Evolutionary conservation across 2,329 filamentous ascomycete species (phyloP).

Genomic region (Tolypocladium nubicola): DNA sequence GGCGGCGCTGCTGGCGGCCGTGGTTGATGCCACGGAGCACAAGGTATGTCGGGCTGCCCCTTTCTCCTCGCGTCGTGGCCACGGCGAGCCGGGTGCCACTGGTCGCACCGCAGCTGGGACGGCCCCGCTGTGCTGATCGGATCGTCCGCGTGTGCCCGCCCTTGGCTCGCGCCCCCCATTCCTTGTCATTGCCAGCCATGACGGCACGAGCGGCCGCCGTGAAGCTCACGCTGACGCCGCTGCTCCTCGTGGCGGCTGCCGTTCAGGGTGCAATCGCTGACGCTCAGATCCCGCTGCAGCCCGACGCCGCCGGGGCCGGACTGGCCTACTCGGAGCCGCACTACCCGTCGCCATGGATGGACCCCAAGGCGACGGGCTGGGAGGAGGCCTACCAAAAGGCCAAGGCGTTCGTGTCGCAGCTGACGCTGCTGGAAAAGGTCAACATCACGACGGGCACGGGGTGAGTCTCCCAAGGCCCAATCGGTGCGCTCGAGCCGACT

Average conservation of each 20-base stretch:
- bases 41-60: background rate
- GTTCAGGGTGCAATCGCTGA: slow-evolving; percentile 9
- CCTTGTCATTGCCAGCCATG: background rate
- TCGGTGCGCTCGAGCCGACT: background rate
- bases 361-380: slow-evolving; percentile 63
- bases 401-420: slow-evolving; percentile 65
- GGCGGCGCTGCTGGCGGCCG: slow-evolving; percentile 18
- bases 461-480: slow-evolving; percentile 35
- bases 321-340: slow-evolving; percentile 43
- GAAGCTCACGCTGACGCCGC: background rate
- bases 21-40: slow-evolving; percentile 13
- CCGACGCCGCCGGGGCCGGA: slow-evolving; percentile 5
- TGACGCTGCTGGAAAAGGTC: slow-evolving; percentile 83
- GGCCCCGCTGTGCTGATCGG: background rate
- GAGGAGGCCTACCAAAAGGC: slow-evolving; percentile 66
- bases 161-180: too few relatives aligned
- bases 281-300: slow-evolving; percentile 9
- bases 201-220: background rate
- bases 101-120: background rate
- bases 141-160: too few relatives aligned
- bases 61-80: background rate
- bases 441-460: slow-evolving; percentile 88
- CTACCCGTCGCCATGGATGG: slow-evolving; percentile 84
- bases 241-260: slow-evolving; percentile 4
- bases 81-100: background rate